Evolutionary conservation across 805 yeast genomes (phyloP), one percentile per base, ranked within the genome.

Genomic region (Kockiozyma suomiensis): DNA sequence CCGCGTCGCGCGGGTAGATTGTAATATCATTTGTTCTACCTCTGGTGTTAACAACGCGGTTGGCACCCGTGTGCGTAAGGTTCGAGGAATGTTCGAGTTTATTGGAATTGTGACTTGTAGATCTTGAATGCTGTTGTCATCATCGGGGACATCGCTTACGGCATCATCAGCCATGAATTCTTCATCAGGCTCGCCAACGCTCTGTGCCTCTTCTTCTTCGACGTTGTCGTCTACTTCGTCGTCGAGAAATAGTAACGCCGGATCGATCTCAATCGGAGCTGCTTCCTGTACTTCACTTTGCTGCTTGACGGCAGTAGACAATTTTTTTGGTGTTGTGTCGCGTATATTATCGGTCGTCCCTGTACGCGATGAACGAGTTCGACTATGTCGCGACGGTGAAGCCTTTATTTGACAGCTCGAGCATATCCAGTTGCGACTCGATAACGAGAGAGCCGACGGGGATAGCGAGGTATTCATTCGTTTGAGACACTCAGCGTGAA

Each of bases 341-440:
- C n/a, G n/a, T n/a, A n/a, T n/a, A n/a, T n/a, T n/a, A n/a, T n/a
- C n/a, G n/a, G n/a, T n/a, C n/a, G n/a, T 30, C 33, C 10, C 33
- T 30, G 33, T 10, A 10, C 21, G 21, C 3, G 17, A 15, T 13
- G 42, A 2, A 10, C 46, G 46, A 3, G 46, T 41, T 21, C 26
- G n/a, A 15, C 17, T 38, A 38, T 17, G 19, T 21, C 21, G 19
- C 2, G 21, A 6, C 3, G 33, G 37, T 40, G 47, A 15, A 25
- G 45, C 35, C 10, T 15, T 32, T 5, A 19, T 17, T 17, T 32
- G 37, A 25, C 55, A 51, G 8, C 28, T 32, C 17, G 55, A 41
- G 32, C 55, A 51, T 40, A 32, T 32, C 55, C 55, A 51, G 21
- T 50, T 17, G 10, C n/a, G 23, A 25, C 30, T 40, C 37, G 28